Percentiles rank a stretch among this genome's conserved stretches.
Conservation (phyloP, 331 rosid genomes). For the Spiraea crenata region DNA sequence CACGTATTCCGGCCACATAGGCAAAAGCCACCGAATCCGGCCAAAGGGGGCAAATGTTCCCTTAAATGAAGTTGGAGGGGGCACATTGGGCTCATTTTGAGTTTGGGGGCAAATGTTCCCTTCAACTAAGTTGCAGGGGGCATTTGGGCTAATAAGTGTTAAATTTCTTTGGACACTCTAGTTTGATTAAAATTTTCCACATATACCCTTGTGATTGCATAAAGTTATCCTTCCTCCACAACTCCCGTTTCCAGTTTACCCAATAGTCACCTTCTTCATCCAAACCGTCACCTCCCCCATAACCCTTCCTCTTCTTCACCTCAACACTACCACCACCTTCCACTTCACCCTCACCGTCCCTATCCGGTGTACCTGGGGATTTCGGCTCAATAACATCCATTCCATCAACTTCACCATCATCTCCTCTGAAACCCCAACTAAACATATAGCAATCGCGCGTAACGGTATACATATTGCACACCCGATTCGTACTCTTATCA, state of each 20-base stretch:
- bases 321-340: conserved; percentile 32
- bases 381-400: conserved; percentile 45
- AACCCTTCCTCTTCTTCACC: conserved; percentile 59
- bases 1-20: too few species aligned
- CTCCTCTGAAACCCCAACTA: conserved; percentile 55
- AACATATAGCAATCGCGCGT: conserved; percentile 65
- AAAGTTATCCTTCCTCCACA: conserved; percentile 73
- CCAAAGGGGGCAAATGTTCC: too few species aligned
- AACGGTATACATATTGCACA: conserved; percentile 60
- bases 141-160: too few species aligned
- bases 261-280: conserved; percentile 48
- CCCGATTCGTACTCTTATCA: conserved; percentile 54
- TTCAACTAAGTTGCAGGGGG: too few species aligned
- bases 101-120: too few species aligned
- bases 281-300: conserved; percentile 29
- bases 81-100: too few species aligned
- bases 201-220: conserved; percentile 52
- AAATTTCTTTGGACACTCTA: too few species aligned
- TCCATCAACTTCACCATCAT: conserved; percentile 21
- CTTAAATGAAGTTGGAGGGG: too few species aligned
- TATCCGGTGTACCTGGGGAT: conserved; percentile 60
- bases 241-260: conserved; percentile 64
- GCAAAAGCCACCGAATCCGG: too few species aligned
- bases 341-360: conserved; percentile 49
- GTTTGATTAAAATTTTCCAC: too few species aligned